Percentiles rank a stretch among this genome's conserved stretches.
phyloP scores from a whole-genome alignment of 2,329 filamentous ascomycete species.

The Trichoderma oligosporum region DNA sequence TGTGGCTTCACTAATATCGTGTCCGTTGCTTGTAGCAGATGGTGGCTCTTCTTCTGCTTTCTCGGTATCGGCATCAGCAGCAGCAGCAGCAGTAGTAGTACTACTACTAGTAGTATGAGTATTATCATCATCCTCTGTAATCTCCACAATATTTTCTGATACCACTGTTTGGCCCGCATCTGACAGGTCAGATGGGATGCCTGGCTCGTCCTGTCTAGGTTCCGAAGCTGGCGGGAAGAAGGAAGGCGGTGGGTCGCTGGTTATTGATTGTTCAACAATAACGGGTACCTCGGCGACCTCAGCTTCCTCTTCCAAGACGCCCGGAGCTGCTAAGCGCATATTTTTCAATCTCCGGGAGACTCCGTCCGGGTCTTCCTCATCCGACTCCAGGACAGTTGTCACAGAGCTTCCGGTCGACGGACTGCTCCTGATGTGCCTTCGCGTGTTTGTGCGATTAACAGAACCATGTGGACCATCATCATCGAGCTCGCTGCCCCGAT shows the following conservation, averaged over 20 bases:
- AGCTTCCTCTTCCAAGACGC: conserved; percentile 55
- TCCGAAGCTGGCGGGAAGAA: conserved; percentile 17
- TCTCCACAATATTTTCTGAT: conserved; percentile 14
- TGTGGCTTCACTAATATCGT: background rate
- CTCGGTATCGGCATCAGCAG: background rate
- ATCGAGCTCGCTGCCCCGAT: conserved; percentile 34
- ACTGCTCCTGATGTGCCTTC: conserved; percentile 75
- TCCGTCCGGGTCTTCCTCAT: conserved; percentile 64
- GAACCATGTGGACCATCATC: conserved; percentile 49
- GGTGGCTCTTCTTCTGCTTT: background rate
- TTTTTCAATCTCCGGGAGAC: conserved; percentile 44
- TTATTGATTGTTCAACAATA: conserved; percentile 38
- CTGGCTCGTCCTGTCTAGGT: conserved; percentile 16
- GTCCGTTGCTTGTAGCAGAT: background rate
- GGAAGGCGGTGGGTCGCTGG: conserved; percentile 21
- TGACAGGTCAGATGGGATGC: conserved; percentile 14
- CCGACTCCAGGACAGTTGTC: conserved; percentile 75
- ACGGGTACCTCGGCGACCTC: conserved; percentile 41
- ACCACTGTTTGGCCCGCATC: conserved; percentile 13
- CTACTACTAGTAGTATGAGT: too few relatives aligned
- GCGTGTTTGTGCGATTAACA: conserved; percentile 64
- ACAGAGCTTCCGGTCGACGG: conserved; percentile 76
- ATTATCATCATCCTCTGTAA: background rate
- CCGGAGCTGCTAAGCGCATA: conserved; percentile 47
- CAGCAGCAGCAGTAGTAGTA: background rate